Percentiles rank a stretch among this genome's conserved stretches.
Evolutionary conservation across 495 filamentous ascomycete species (phyloP).

Genomic region (Aspergillus kassunensis): DNA sequence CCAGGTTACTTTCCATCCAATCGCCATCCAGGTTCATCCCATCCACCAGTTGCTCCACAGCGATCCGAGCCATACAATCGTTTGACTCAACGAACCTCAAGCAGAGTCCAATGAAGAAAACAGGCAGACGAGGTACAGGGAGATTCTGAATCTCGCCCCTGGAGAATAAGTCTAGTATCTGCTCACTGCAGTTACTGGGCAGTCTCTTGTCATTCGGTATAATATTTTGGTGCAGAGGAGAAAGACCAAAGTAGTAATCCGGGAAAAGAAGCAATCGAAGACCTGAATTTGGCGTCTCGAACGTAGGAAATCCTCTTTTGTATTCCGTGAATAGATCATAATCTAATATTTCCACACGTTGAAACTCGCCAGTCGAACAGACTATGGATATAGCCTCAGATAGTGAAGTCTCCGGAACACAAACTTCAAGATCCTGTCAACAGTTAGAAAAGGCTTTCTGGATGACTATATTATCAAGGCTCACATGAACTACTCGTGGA

Average conservation of each 20-base stretch:
- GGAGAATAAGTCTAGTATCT: neutral
- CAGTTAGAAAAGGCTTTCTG: neutral
- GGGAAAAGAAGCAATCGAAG: neutral
- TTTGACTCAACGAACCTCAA: neutral
- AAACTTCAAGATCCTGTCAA: conserved; percentile 3
- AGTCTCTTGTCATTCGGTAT: neutral
- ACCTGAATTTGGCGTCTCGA: neutral
- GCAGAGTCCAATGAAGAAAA: conserved; percentile 2
- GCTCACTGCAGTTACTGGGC: neutral
- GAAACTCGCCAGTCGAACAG: neutral
- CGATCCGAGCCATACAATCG: conserved; percentile 1
- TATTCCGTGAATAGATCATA: conserved; percentile 4
- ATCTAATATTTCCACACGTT: neutral
- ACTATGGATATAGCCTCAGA: neutral
- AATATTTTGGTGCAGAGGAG: neutral
- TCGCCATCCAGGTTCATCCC: neutral
- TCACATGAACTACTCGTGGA: conserved; percentile 4
- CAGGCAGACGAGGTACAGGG: neutral
- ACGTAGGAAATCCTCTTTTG: conserved; percentile 1
- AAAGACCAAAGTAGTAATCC: neutral
- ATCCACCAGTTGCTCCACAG: conserved; percentile 3
- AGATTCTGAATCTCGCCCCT: neutral
- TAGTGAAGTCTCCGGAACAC: conserved; percentile 3
- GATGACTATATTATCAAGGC: neutral
- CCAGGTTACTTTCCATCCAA: neutral